Evolutionary conservation across 148 eudicot genomes (phyloP), one percentile per base, ranked within the genome.

Genomic region (Mesembryanthemum crystallinum): DNA sequence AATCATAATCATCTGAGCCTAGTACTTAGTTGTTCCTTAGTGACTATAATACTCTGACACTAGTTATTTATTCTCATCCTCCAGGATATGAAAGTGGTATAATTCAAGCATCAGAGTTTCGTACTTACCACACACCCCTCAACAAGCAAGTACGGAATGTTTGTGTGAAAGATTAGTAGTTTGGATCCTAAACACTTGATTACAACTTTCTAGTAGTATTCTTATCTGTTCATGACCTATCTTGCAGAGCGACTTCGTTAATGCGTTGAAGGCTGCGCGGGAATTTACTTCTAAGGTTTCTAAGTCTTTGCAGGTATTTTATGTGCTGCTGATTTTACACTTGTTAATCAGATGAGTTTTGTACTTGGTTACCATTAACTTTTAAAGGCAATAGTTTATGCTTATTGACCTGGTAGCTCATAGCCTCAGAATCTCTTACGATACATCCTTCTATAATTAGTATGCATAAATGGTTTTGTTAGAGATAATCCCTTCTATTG

Each of bases 71-170:
- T 11, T 35, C 68, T 42, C 57, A 74, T 60, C 82, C 73, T 69
- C 59, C 88, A 96, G 99, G 92, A 68, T 89, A 81, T 81, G 97
- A 91, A 80, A 81, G 74, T 73, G 95, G 98, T 71, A 69, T 91
- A 65, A 89, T 96, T 81, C 83, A 60, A 67, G 97, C 99, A 81
- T 96, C 99, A 74, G 86, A 96, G 71, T 96, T 96, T 75, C 92
- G 98, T 59, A 96, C 99, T 37, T 96, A 89, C 83, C 99, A 96
- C 85, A 92, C 95, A 3, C 99, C 99, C 39, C 92, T 96, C 45
- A 96, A 89, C 90, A 87, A 96, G 78, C 99, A 96, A 83, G 99
- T 92, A 89, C 28, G 86, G 35, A 47, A 20, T 27, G 11, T 33
- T 63, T 32, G 7, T 75, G 8, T 72, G 54, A 18, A 12, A 23